Conservation (phyloP, 306 rosid species). For the Lathyrus sativus region DNA sequence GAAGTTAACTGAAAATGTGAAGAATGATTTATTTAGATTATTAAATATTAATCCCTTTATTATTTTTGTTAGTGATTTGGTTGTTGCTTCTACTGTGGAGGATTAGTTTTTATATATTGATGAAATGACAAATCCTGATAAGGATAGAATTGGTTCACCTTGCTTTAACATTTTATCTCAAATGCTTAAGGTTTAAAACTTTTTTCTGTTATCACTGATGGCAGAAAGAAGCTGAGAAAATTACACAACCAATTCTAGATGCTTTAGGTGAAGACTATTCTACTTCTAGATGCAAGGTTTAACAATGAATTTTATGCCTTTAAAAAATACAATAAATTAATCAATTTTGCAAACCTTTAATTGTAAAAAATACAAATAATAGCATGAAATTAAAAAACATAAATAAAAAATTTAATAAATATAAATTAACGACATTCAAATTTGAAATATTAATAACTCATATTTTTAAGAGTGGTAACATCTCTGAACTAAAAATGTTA, state of each 20-base stretch:
- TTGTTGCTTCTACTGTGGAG: slow-evolving; percentile 93
- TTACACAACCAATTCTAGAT: slow-evolving; percentile 76
- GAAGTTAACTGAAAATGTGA: slow-evolving; percentile 23
- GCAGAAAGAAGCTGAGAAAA: slow-evolving; percentile 75
- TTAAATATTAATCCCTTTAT: slow-evolving; percentile 22
- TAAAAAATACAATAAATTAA: too few relatives aligned
- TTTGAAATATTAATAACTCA: too few relatives aligned
- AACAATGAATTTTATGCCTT: too few relatives aligned
- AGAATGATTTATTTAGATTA: slow-evolving; percentile 19
- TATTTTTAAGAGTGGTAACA: too few relatives aligned
- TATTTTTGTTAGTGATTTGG: slow-evolving; percentile 82
- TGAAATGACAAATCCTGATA: slow-evolving; percentile 60
- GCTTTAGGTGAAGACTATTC: slow-evolving; percentile 90
- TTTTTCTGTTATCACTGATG: slow-evolving; percentile 36
- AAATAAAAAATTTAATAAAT: too few relatives aligned
- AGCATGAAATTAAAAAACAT: too few relatives aligned
- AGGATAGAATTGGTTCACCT: slow-evolving; percentile 55
- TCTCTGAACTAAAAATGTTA: too few relatives aligned
- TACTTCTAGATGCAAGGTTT: too few relatives aligned
- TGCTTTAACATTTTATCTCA: slow-evolving; percentile 24
- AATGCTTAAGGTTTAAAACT: slow-evolving; percentile 22
- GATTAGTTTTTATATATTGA: slow-evolving; percentile 86
- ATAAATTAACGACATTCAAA: too few relatives aligned
- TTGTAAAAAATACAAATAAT: too few relatives aligned
- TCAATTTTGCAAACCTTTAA: too few relatives aligned